Conservation (phyloP, 805 yeast genomes). For the Blastobotrys americana region DNA sequence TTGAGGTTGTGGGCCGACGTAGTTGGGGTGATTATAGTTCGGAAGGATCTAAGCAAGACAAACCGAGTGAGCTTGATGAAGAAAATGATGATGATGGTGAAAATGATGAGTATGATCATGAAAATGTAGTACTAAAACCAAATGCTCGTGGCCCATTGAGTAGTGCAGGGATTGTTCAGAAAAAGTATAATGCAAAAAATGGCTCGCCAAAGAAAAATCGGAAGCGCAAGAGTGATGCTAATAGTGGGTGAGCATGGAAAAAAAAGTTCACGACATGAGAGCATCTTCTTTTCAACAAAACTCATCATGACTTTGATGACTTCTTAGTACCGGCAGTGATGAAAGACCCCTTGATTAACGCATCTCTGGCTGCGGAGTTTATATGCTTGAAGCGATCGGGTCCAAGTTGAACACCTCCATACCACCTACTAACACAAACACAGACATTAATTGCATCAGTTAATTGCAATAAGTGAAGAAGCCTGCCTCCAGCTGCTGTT, state of each 20-base stretch:
- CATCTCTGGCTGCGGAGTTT: constrained; percentile 81
- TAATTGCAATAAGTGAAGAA: constrained; percentile 62
- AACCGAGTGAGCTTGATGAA: too few species aligned
- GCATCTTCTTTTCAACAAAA: not conserved
- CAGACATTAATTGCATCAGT: constrained; percentile 74
- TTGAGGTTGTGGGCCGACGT: constrained; percentile 21
- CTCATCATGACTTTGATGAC: constrained; percentile 15
- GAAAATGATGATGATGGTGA: constrained; percentile 1
- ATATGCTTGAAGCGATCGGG: constrained; percentile 90
- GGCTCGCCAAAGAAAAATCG: not conserved
- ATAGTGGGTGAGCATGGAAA: too few species aligned
- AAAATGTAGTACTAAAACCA: not conserved
- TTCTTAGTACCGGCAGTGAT: constrained; percentile 30
- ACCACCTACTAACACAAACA: constrained; percentile 88
- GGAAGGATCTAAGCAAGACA: too few species aligned
- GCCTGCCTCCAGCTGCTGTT: constrained; percentile 86
- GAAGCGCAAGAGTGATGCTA: too few species aligned
- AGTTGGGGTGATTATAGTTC: constrained; percentile 18
- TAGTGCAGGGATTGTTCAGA: not conserved
- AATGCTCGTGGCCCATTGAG: not conserved
- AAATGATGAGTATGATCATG: not conserved
- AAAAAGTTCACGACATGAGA: too few species aligned
- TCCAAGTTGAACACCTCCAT: constrained; percentile 84
- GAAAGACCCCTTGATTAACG: constrained; percentile 59
- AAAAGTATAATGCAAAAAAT: not conserved